Conservation (phyloP, 441 rosid genomes). For the Gossypium schwendimanii region DNA sequence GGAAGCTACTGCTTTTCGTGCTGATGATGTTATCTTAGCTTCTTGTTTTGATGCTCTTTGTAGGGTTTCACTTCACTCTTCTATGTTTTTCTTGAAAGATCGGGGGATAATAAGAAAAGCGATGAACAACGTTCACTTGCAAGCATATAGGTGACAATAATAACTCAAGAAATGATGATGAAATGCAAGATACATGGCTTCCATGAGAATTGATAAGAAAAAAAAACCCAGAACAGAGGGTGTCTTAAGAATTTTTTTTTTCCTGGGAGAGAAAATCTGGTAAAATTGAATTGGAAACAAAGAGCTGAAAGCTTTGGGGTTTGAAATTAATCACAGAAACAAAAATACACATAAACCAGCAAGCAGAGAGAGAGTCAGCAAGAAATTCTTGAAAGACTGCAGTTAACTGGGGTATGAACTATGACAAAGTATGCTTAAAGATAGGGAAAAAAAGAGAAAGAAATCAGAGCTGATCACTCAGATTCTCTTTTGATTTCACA, state of each 20-base stretch:
- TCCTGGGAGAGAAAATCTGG: background rate
- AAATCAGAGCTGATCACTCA: slow-evolving; percentile 18
- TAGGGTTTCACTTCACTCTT: slow-evolving; percentile 5
- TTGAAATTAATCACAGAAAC: background rate
- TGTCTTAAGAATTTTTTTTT: background rate
- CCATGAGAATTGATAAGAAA: background rate
- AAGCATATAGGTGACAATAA: background rate
- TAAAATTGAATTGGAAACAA: background rate
- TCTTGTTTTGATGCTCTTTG: background rate
- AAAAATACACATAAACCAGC: background rate
- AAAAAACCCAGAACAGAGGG: slow-evolving; percentile 6
- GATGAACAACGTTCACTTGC: background rate
- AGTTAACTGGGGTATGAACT: slow-evolving; percentile 12
- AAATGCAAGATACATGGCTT: slow-evolving; percentile 26
- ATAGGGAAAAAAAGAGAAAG: slow-evolving; percentile 15
- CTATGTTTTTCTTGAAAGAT: background rate
- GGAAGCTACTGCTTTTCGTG: background rate
- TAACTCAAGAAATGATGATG: slow-evolving; percentile 3
- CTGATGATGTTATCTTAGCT: background rate
- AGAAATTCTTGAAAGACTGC: slow-evolving; percentile 18
- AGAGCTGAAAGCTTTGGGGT: background rate
- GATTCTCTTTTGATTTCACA: slow-evolving; percentile 28
- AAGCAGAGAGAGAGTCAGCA: background rate
- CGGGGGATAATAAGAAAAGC: background rate
- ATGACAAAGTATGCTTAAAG: slow-evolving; percentile 25